Conservation (phyloP, 1,284 basidiomycete species). For the Apiotrichum laibachii region DNA sequence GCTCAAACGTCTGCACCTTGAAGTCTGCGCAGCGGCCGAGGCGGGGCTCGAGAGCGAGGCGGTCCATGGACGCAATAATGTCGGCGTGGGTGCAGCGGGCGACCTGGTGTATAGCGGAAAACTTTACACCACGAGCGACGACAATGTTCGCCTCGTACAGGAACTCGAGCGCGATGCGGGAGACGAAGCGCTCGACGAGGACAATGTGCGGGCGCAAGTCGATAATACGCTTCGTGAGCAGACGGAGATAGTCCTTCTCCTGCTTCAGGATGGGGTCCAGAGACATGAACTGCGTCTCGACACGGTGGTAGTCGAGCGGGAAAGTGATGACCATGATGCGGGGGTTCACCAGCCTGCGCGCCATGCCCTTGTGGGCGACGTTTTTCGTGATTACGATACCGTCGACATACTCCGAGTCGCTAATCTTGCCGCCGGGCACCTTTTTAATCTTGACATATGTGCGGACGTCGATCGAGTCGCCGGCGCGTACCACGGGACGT, state of each 20-base stretch:
- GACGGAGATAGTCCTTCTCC: slow-evolving; percentile 90
- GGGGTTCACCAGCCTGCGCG: slow-evolving; percentile 58
- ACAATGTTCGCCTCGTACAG: slow-evolving; percentile 82
- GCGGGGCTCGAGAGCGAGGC: slow-evolving; percentile 82
- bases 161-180: slow-evolving; percentile 85
- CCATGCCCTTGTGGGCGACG: slow-evolving; percentile 81
- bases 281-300: slow-evolving; percentile 90
- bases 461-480: slow-evolving; percentile 86
- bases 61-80: slow-evolving; percentile 92
- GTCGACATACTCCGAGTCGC: slow-evolving; percentile 93
- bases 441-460: slow-evolving; percentile 98
- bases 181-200: slow-evolving; percentile 87
- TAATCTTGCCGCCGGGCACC: slow-evolving; percentile 87
- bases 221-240: slow-evolving; percentile 82
- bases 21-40: slow-evolving; percentile 88
- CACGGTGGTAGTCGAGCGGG: slow-evolving; percentile 89
- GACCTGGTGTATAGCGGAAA: slow-evolving; percentile 80
- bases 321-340: slow-evolving; percentile 95
- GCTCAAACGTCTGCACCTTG: slow-evolving; percentile 89
- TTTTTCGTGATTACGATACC: slow-evolving; percentile 98
- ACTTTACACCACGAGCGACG: slow-evolving; percentile 86
- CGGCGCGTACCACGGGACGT: slow-evolving; percentile 53
- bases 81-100: slow-evolving; percentile 93
- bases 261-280: slow-evolving; percentile 90
- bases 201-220: slow-evolving; percentile 89